A percentile compares a stretch with the other conserved stretches of the same genome.
phyloP scores from a whole-genome alignment of 768 basidiomycete genomes.

The Leccinum subgranulosum region DNA sequence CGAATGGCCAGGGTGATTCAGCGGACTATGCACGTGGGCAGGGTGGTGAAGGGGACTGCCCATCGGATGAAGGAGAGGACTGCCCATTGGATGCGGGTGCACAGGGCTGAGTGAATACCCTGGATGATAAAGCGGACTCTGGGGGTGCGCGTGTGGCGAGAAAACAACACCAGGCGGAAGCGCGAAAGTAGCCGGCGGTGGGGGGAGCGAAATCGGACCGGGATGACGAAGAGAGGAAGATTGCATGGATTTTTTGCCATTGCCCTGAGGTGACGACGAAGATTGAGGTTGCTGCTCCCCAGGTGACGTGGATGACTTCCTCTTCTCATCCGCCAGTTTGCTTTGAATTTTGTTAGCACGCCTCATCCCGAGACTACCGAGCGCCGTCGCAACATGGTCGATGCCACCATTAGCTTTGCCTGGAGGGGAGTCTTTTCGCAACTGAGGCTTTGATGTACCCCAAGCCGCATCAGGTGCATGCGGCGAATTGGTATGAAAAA shows the following conservation, averaged over 20 bases:
- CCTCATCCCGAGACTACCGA: constrained; percentile 30
- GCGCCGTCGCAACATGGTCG: constrained; percentile 17
- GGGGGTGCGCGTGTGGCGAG: constrained; percentile 33
- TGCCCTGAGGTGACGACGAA: constrained; percentile 9
- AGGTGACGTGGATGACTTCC: constrained; percentile 4
- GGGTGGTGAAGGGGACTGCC: constrained; percentile 32
- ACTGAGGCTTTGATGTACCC: constrained; percentile 14
- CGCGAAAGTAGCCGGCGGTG: constrained; percentile 49
- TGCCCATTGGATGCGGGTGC: constrained; percentile 26
- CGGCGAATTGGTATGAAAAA: constrained; percentile 9
- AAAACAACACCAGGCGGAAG: constrained; percentile 37
- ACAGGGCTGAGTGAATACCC: constrained; percentile 30
- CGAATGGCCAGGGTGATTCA: constrained; percentile 29
- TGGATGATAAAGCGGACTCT: constrained; percentile 41
- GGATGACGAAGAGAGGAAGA: constrained; percentile 53
- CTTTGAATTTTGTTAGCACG: constrained; percentile 26
- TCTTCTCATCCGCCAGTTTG: constrained; percentile 25
- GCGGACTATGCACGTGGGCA: constrained; percentile 30
- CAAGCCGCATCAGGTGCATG: constrained; percentile 11
- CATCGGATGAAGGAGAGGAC: constrained; percentile 40
- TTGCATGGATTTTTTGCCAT: constrained; percentile 17
- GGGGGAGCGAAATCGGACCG: constrained; percentile 67
- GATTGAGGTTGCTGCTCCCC: constrained; percentile 17
- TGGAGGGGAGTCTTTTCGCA: constrained; percentile 7
- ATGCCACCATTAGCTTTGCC: constrained; percentile 17